phyloP scores from a whole-genome alignment of 2,329 filamentous ascomycete species.

The Trichoderma sp. region DNA sequence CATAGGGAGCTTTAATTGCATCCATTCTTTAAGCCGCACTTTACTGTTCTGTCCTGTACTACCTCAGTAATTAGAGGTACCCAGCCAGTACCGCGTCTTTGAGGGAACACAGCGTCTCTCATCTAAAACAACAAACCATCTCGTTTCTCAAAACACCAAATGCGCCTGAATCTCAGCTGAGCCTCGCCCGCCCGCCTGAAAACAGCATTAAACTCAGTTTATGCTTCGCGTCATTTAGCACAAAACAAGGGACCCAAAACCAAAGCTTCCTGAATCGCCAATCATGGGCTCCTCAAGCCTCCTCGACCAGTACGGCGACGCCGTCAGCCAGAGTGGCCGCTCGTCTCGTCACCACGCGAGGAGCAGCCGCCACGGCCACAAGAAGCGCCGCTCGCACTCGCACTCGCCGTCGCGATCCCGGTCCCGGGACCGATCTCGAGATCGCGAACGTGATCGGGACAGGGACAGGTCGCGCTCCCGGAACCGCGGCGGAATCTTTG shows the following conservation, averaged over 20 bases:
- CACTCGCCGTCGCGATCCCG: conserved; percentile 41
- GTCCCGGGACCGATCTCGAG: conserved; percentile 37
- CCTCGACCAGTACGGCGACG: conserved; percentile 37
- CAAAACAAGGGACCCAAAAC: neutral
- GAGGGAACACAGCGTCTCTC: neutral
- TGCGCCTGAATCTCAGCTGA: neutral
- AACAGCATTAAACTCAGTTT: neutral
- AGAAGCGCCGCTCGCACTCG: conserved; percentile 40
- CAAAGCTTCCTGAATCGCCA: neutral
- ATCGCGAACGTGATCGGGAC: conserved; percentile 34
- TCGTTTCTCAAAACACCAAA: neutral
- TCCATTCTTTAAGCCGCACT: neutral
- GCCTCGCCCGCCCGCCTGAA: neutral
- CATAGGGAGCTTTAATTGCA: neutral
- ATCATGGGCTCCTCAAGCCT: conserved; percentile 54
- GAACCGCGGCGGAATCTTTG: conserved; percentile 36
- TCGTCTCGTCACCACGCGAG: conserved; percentile 31
- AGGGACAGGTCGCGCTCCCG: conserved; percentile 42
- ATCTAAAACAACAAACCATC: neutral
- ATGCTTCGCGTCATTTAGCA: neutral
- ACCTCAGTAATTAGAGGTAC: neutral
- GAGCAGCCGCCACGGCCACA: conserved; percentile 31
- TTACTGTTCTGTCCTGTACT: too few relatives aligned
- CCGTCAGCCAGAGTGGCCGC: conserved; percentile 34
- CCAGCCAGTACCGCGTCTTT: neutral